phyloP scores from a whole-genome alignment of 345 rosid genomes.

The Abelmoschus esculentus region DNA sequence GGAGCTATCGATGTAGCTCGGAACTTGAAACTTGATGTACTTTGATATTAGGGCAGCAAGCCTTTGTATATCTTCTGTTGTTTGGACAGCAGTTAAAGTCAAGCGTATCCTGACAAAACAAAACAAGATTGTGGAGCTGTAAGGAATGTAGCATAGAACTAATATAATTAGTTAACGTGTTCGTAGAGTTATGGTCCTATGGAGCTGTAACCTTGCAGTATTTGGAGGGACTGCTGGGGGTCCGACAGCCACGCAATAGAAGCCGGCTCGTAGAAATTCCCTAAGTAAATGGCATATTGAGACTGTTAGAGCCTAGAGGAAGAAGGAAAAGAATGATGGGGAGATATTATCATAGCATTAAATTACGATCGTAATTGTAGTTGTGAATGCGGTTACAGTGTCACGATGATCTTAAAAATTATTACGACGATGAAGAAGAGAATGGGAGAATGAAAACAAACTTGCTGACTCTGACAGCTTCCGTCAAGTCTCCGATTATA shows the following conservation, averaged over 20 bases:
- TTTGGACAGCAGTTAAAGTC: not conserved
- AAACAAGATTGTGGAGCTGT: no score
- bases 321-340: not conserved
- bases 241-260: not conserved
- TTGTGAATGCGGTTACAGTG: no score
- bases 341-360: no score
- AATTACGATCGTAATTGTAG: no score
- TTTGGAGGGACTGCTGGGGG: not conserved
- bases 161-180: not conserved
- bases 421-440: not conserved
- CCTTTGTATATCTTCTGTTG: not conserved
- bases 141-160: no score
- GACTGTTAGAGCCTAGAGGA: not conserved
- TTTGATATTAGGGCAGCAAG: not conserved
- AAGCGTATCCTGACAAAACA: not conserved
- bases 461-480: not conserved
- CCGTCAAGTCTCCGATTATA: not conserved
- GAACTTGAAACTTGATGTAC: not conserved
- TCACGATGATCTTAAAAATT: no score
- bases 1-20: not conserved
- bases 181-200: no score
- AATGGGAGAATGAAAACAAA: not conserved
- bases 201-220: not conserved
- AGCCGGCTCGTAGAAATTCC: not conserved
- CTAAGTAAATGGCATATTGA: not conserved